Conservation (phyloP, 208 protist genomes). For the Acanthamoeba triangularis region DNA sequence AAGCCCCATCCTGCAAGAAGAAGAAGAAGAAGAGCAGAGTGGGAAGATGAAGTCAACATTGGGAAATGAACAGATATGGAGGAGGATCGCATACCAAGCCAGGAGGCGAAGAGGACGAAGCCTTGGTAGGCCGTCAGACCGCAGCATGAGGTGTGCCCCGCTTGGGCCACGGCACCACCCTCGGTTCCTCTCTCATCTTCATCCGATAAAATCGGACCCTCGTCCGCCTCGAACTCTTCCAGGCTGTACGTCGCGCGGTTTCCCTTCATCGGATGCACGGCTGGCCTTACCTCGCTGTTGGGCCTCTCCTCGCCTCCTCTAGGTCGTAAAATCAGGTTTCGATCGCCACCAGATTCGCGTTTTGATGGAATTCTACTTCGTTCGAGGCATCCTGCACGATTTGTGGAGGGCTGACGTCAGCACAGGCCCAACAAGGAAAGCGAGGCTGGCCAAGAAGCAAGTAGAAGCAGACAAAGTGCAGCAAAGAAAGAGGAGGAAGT, state of each 20-base stretch:
- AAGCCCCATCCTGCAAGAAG: conserved; percentile 32
- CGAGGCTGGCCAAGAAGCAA: neutral
- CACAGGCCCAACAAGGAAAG: too few species aligned
- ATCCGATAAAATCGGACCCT: neutral
- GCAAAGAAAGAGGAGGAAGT: too few species aligned
- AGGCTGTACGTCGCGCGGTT: conserved; percentile 10
- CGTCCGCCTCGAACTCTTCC: conserved; percentile 26
- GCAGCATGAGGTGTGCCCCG: neutral
- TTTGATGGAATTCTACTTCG: too few species aligned
- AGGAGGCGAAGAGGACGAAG: conserved; percentile 61
- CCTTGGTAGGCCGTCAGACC: conserved; percentile 37
- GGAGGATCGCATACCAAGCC: neutral
- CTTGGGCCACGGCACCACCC: neutral
- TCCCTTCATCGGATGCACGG: neutral
- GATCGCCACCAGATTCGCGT: neutral
- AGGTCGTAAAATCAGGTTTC: neutral
- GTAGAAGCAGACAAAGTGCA: too few species aligned
- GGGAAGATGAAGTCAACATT: neutral
- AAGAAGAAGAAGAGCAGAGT: neutral
- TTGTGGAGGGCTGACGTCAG: too few species aligned
- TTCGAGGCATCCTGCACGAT: neutral
- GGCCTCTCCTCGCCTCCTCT: neutral
- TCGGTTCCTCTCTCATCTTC: neutral
- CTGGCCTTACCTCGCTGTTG: neutral
- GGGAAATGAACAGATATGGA: neutral